Evolutionary conservation across 495 filamentous ascomycete species (phyloP), one percentile per base, ranked within the genome.

Genomic region (Penicillium coffeae): DNA sequence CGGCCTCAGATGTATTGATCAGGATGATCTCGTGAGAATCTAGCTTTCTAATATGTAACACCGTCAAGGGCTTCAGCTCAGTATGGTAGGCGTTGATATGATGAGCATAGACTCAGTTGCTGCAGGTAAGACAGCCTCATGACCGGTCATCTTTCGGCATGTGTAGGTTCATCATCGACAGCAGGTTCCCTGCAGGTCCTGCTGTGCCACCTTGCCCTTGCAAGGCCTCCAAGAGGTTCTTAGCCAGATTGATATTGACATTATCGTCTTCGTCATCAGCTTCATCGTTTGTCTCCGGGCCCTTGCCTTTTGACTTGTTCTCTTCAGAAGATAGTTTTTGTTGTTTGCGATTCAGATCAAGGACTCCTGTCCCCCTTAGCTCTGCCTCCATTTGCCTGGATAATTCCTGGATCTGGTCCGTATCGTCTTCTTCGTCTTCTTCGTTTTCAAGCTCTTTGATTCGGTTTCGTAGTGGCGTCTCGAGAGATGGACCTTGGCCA

Each of bases 151-250:
- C 88, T 50, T 87, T 74, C 0, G 91, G 91, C 50, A 95, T 69
- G 27, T 77, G 70, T 53, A 96, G 71, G 21, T 89, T 88, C 88
- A 96, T 84, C 74, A 90, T 77, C 3, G 83, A 84, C 54, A 97
- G 73, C 48, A 97, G 64, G 63, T 95, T 96, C 1, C 91, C 85
- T 3, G 84, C 85, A 1, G 92, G 92, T 0, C 92, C 92, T 10
- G 90, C 73, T 68, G 86, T 77, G 32, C 92, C 92, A 4, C 72
- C 88, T 62, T 96, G 91, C 21, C 84, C 83, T 55, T 95, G 93
- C 59, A 97, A 89, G 59, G 86, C 88, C 68, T 95, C 87, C n/a
- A 96, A 71, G 18, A 96, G 65, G 59, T 96, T 96, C 62, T 88
- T 89, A 30, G 88, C 91, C 4, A 98, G 78, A 41, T 91, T 90